Conservation (phyloP, 2,329 filamentous ascomycete species). For the Trichophyton verrucosum region DNA sequence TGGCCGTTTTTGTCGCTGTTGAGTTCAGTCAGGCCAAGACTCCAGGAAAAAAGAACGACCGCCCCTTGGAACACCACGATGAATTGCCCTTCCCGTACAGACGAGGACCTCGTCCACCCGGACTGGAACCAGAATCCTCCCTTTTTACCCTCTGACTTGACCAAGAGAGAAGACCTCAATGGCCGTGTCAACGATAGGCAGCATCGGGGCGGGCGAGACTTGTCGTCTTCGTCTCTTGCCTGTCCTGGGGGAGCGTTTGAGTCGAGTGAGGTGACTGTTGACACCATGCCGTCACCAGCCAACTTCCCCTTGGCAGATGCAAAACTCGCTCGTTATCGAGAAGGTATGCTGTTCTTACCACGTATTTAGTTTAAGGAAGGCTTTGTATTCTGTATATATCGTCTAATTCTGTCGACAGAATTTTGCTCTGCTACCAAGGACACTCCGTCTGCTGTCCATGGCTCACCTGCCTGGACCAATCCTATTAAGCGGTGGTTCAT, state of each 20-base stretch:
- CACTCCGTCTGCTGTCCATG: background rate
- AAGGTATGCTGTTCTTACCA: constrained; percentile 7
- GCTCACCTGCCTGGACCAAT: constrained; percentile 3
- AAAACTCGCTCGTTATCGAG: constrained; percentile 11
- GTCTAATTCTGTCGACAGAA: constrained; percentile 2
- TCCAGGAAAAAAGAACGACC: too few species aligned
- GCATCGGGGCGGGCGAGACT: constrained; percentile 17
- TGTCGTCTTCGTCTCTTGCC: constrained; percentile 1
- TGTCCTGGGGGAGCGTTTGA: constrained; percentile 7
- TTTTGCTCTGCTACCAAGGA: constrained; percentile 12
- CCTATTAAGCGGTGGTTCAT: constrained; percentile 2
- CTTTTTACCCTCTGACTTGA: constrained; percentile 37
- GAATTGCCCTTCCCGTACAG: constrained; percentile 46
- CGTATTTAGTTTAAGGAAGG: too few species aligned
- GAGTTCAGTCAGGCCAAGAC: too few species aligned
- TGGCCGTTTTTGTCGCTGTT: too few species aligned
- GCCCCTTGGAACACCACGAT: constrained; percentile 22
- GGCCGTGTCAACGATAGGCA: constrained; percentile 43
- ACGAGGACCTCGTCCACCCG: constrained; percentile 33
- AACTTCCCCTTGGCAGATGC: constrained; percentile 9
- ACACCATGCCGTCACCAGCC: constrained; percentile 3
- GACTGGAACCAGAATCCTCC: constrained; percentile 45
- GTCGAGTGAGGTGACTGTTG: constrained; percentile 5
- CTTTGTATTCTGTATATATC: background rate
- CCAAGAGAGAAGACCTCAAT: constrained; percentile 45